Percentiles rank a stretch among this genome's conserved stretches.
These are phyloP conservation scores for Syncephalastrum monosporum DNA, from an alignment of 371 early-diverging fungal genomes.

Conservation along the genomic window DNA sequence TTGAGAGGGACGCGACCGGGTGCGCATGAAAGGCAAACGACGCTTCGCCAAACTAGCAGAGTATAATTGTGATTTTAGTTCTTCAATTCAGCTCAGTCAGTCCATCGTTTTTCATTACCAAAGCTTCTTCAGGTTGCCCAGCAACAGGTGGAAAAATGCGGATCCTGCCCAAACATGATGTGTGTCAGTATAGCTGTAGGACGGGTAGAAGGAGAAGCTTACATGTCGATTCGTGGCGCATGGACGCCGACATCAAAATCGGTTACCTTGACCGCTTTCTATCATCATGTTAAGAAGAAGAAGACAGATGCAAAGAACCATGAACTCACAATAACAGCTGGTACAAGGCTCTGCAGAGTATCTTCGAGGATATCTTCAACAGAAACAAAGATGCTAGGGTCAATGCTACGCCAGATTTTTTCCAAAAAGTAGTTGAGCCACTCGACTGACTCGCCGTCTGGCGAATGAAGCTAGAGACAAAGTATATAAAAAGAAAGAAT, in stretches of 20 bases:
- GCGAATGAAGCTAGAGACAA: conserved; percentile 13
- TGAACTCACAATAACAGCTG: conserved; percentile 21
- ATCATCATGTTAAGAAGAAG: background rate
- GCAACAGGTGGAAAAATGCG: conserved; percentile 21
- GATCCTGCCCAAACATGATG: conserved; percentile 6
- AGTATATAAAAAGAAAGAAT: background rate
- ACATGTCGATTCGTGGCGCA: conserved; percentile 24
- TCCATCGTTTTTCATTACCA: conserved; percentile 8
- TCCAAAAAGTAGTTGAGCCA: conserved; percentile 30
- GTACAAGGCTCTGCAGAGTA: conserved; percentile 18
- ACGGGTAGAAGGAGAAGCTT: background rate
- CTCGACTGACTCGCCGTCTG: conserved; percentile 26
- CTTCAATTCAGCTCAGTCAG: background rate
- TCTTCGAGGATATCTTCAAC: conserved; percentile 32
- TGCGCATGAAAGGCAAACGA: conserved; percentile 26
- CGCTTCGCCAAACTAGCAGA: conserved; percentile 29
- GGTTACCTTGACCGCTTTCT: conserved; percentile 29
- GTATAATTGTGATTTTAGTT: background rate
- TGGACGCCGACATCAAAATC: conserved; percentile 34
- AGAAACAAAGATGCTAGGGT: conserved; percentile 23
- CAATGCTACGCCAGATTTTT: conserved; percentile 32
- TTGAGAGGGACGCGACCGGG: conserved; percentile 10
- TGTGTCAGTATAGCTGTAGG: background rate
- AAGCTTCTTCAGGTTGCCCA: conserved; percentile 25
- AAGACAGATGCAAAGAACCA: background rate